Conservation (phyloP, 2,329 filamentous ascomycete species). For the Chlorencoelia australis region DNA sequence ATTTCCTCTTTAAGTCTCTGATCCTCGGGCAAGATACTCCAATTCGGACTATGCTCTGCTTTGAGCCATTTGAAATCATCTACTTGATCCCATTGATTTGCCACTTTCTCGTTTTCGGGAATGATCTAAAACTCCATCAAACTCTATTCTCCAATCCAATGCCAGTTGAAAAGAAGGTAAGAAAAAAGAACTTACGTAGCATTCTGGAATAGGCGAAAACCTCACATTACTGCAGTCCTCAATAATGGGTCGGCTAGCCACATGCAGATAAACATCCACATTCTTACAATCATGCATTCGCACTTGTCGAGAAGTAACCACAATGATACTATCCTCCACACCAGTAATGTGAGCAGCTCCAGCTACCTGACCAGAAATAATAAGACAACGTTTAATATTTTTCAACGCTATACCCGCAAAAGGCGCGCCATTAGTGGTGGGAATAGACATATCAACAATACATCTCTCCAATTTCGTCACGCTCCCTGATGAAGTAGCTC, state of each 20-base stretch:
- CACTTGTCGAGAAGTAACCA: constrained; percentile 77
- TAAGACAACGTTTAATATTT: constrained; percentile 56
- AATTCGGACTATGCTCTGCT: constrained; percentile 77
- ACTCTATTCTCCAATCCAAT: too few relatives aligned
- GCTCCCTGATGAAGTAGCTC: constrained; percentile 63
- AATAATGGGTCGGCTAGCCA: constrained; percentile 80
- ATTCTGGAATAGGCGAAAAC: constrained; percentile 65
- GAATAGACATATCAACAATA: constrained; percentile 70
- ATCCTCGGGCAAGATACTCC: constrained; percentile 56
- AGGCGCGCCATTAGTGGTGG: constrained; percentile 47
- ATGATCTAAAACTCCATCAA: constrained; percentile 20
- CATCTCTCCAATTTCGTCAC: constrained; percentile 60
- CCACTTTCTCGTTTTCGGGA: constrained; percentile 20
- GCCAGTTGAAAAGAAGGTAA: constrained; percentile 7
- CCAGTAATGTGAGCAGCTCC: constrained; percentile 79
- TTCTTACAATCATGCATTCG: constrained; percentile 80
- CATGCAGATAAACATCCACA: constrained; percentile 76
- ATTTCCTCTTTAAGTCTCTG: constrained; percentile 49
- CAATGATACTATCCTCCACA: constrained; percentile 60
- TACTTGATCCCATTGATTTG: constrained; percentile 78
- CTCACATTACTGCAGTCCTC: constrained; percentile 73
- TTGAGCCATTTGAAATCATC: constrained; percentile 99
- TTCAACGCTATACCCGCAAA: constrained; percentile 66
- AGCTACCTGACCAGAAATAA: constrained; percentile 68
- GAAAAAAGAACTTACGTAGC: constrained; percentile 49